These are phyloP conservation scores for Balamuthia mandrillaris DNA, from an alignment of 208 protist genomes.

Conservation along the genomic window DNA sequence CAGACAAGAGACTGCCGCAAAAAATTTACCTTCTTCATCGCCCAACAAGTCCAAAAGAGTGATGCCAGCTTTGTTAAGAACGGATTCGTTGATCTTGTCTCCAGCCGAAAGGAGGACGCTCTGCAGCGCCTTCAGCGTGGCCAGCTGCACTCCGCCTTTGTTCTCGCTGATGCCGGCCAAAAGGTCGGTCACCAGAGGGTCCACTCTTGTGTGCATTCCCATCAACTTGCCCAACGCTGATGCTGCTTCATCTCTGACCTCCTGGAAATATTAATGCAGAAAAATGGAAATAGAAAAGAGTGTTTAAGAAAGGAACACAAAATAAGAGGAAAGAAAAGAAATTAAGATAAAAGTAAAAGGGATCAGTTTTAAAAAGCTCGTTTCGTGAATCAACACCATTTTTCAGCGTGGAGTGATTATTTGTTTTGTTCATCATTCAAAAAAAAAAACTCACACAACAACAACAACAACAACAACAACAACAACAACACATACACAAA, in stretches of 20 bases:
- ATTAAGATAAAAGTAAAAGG: background rate
- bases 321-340: background rate
- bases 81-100: conserved; percentile 14
- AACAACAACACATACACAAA: background rate
- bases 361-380: background rate
- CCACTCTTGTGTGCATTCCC: conserved; percentile 52
- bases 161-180: conserved; percentile 22
- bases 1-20: background rate
- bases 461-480: background rate
- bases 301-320: background rate
- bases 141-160: conserved; percentile 1
- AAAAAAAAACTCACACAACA: background rate
- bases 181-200: conserved; percentile 54
- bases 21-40: background rate
- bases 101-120: conserved; percentile 9
- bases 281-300: background rate
- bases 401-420: too few species aligned
- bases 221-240: conserved; percentile 63
- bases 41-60: conserved; percentile 12
- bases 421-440: too few species aligned
- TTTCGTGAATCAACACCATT: background rate
- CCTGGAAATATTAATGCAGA: background rate
- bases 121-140: conserved; percentile 34
- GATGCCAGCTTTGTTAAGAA: background rate
- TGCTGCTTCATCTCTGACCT: conserved; percentile 54